A percentile compares a stretch with the other conserved stretches of the same genome.
phyloP scores from a whole-genome alignment of 1,139 yeast species.

The Yamadazyma membranifaciens region DNA sequence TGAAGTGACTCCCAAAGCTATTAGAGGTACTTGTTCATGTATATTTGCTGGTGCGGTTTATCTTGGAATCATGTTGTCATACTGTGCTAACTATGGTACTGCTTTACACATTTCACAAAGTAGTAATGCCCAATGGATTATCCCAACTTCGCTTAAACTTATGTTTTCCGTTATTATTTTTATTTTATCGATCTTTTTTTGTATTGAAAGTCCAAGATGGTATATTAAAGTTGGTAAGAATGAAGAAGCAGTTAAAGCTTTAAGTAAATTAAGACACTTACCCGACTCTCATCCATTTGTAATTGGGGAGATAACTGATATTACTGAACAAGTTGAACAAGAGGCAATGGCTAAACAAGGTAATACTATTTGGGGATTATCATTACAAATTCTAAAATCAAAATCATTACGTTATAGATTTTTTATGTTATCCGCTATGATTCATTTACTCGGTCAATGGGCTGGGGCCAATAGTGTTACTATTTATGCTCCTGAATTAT shows the following conservation, averaged over 20 bases:
- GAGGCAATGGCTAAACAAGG: slow-evolving; percentile 33
- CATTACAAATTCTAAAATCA: slow-evolving; percentile 31
- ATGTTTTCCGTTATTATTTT: slow-evolving; percentile 43
- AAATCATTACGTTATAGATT: slow-evolving; percentile 46
- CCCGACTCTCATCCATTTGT: slow-evolving; percentile 52
- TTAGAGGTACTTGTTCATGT: slow-evolving; percentile 52
- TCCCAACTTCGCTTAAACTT: slow-evolving; percentile 37
- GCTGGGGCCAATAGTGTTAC: slow-evolving; percentile 63
- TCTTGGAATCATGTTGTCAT: slow-evolving; percentile 52
- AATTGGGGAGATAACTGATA: slow-evolving; percentile 51
- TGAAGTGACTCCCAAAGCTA: slow-evolving; percentile 52
- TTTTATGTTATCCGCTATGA: slow-evolving; percentile 36
- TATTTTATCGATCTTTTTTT: slow-evolving; percentile 32
- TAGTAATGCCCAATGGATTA: slow-evolving; percentile 36
- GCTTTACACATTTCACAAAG: slow-evolving; percentile 30
- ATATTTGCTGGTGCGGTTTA: slow-evolving; percentile 57
- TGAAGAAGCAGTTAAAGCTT: slow-evolving; percentile 33
- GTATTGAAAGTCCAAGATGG: slow-evolving; percentile 50
- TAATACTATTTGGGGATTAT: slow-evolving; percentile 15
- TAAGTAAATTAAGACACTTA: slow-evolving; percentile 48
- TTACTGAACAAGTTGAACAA: slow-evolving; percentile 42
- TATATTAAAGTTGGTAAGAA: slow-evolving; percentile 34
- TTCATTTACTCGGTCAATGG: slow-evolving; percentile 60
- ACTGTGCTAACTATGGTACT: slow-evolving; percentile 47
- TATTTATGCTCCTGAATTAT: slow-evolving; percentile 58